Base-by-base conservation (phyloP, 2,329 filamentous ascomycete genomes). In the Monosporascus sp. region DNA sequence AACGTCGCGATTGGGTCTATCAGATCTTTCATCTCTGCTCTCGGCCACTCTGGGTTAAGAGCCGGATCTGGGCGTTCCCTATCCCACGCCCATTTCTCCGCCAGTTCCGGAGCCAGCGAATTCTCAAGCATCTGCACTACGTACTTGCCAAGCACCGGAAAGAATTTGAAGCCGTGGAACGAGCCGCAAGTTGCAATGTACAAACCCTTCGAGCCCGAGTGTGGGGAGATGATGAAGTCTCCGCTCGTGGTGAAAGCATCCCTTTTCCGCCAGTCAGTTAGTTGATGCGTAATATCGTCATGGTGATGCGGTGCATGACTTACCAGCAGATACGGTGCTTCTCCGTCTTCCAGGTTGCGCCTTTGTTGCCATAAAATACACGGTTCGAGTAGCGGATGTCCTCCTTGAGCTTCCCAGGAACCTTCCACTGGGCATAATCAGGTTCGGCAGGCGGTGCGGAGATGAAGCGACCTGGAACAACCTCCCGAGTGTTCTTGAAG, bases 321-420 rank as follows among this genome's bases (percentile, higher is more conserved):
- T 68, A 84, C 83, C 83, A 87, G 75, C 83, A 87, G 53, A 86
- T 80, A 8, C 83, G 75, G 60, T 84, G 77, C 61, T 84, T 82
- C 52, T 78, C 77, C 68, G 83, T 76, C 57, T 78, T 76, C 80
- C 79, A 84, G 47, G 69, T 64, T 7, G 72, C 75, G 39, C 77
- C 75, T 35, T 79, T 76, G 45, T 75, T 73, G 5, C 82, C 83
- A 59, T 83, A 85, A 61, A 83, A 83, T 1, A 82, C 72, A 43
- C 78, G 67, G 52, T 78, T 79, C 3, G 79, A 75, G 38, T 78
- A 68, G 15, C 73, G 63, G 38, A 85, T 82, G 53, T 85, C 83
- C 35, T 81, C 70, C 65, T 82, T 81, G 20, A 85, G 71, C 22
- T 69, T 70, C 1, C 68, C 68, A 0, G 82, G 58, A 1, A 85